phyloP scores from a whole-genome alignment of 176 grass and related monocot species.

The Zizania latifolia region DNA sequence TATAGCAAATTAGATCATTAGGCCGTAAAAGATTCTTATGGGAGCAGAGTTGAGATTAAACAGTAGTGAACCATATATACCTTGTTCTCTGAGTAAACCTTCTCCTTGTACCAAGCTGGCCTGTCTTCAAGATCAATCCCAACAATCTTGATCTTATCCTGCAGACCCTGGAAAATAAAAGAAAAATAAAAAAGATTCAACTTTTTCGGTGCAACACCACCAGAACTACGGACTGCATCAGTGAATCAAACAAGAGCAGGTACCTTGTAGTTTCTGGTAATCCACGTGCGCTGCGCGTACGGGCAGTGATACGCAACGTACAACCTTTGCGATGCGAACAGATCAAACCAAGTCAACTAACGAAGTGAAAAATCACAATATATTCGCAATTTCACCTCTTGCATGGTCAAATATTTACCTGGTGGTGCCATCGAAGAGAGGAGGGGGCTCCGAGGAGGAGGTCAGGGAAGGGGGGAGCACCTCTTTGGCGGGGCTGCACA shows the following conservation, averaged over 20 bases:
- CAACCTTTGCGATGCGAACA: slow-evolving; percentile 43
- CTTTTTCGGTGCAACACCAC: not conserved
- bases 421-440: too few species aligned
- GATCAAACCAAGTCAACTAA: too few species aligned
- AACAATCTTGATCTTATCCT: slow-evolving; percentile 52
- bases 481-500: too few species aligned
- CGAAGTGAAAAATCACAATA: too few species aligned
- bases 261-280: slow-evolving; percentile 84
- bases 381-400: too few species aligned
- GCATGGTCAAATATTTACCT: too few species aligned
- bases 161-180: slow-evolving; percentile 42
- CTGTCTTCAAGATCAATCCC: slow-evolving; percentile 65
- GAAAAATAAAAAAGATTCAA: not conserved
- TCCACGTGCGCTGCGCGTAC: slow-evolving; percentile 78
- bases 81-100: slow-evolving; percentile 87
- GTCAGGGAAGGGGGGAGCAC: too few species aligned
- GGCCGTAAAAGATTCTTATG: not conserved
- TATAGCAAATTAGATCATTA: not conserved
- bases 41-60: not conserved
- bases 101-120: slow-evolving; percentile 95
- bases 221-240: not conserved
- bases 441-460: too few species aligned
- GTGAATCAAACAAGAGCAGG: not conserved
- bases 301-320: slow-evolving; percentile 72
- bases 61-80: slow-evolving; percentile 20